Base-by-base conservation (phyloP, 1,284 basidiomycete species). In the Ceratobasidium sp. region DNA sequence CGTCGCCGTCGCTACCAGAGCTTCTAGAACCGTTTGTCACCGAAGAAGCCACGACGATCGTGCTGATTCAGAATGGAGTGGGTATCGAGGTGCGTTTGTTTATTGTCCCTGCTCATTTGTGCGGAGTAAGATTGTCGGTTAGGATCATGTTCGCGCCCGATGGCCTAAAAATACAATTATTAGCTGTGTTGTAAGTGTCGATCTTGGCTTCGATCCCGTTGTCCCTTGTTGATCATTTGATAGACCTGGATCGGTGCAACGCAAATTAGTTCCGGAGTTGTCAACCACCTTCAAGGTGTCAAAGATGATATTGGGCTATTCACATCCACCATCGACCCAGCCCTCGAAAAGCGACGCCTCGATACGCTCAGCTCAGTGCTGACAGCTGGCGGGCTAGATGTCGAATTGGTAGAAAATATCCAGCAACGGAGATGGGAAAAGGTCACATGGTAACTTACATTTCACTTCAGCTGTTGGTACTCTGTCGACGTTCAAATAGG, bases 101-200 rank as follows among this genome's bases (percentile, higher is more conserved):
- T n/a, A n/a, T n/a, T n/a, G 10, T 22, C 45, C 45, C 45, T 47
- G 45, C n/a, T 20, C 45, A 47, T 47, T 22, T 40, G 38, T 12
- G 10, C 22, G 7, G 10, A 47, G 7, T 47, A 22, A 47, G 10
- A 20, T 12, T 12, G 8, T 47, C 10, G 10, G 0, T 15, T 55
- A 67, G 64, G 69, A 70, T 35, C 50, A 38, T 7, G 53, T 70
- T 31, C 50, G 52, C n/a, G 62, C 50, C 1, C 58, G 69, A 25
- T 70, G 69, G 69, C 69, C 69, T 12, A 55, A 67, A 15, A 70
- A 70, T 32, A 49, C 53, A 1, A 65, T 70, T 42, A 35, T 70
- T n/a, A 70, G 58, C 29, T 64, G 69, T 20, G 69, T 70, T 2
- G 69, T 70, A 8, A 22, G 69, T 67, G 15, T 27, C 32, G 17